Evolutionary conservation across 108 stramenopile genomes (phyloP), one percentile per base, ranked within the genome.

Genomic region (Cyclotella distinguenda): DNA sequence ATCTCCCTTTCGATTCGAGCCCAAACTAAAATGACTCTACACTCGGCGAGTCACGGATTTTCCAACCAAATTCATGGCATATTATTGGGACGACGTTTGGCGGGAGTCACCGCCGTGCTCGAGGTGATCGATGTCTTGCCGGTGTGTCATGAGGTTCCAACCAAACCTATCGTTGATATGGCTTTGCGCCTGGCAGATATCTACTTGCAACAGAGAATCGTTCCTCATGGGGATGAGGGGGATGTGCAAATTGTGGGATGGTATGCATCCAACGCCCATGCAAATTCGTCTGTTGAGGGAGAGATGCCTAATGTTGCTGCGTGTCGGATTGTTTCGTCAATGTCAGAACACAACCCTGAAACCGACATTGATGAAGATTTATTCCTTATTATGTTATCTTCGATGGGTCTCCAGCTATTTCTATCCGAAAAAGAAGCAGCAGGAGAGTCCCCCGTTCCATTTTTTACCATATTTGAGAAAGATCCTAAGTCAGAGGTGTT

Each of bases 91-190:
- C 58, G 54, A 7, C 42, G 31, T 28, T 53, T 69, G 0, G 10
- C 45, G 2, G n/a, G n/a, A n/a, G n/a, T n/a, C n/a, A n/a, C n/a
- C n/a, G n/a, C 30, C 13, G 11, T 28, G 0, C 4, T 74, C 16
- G 5, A 48, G 25, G 67, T 87, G 21, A 42, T 55, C 10, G 70
- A 85, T 28, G 84, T 76, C 27, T 40, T 88, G 13, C 87, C 90
- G 3, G 72, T 91, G 9, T 88, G 86, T 66, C 90, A 88, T 48
- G 84, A 84, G 60, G 70, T 52, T n/a, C 90, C 90, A 0, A 91
- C 90, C 10, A 72, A 72, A 21, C 77, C 86, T 6, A 55, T 91
- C 0, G 60, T 91, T 3, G 87, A 91, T 28, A 83, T 77, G 30
- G 82, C 87, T 9, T 46, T 85, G 15, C 74, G 75, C 3, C 35